These are phyloP conservation scores for Sporothrix pallida DNA, from an alignment of 2,329 filamentous ascomycete species.

Conservation along the genomic window DNA sequence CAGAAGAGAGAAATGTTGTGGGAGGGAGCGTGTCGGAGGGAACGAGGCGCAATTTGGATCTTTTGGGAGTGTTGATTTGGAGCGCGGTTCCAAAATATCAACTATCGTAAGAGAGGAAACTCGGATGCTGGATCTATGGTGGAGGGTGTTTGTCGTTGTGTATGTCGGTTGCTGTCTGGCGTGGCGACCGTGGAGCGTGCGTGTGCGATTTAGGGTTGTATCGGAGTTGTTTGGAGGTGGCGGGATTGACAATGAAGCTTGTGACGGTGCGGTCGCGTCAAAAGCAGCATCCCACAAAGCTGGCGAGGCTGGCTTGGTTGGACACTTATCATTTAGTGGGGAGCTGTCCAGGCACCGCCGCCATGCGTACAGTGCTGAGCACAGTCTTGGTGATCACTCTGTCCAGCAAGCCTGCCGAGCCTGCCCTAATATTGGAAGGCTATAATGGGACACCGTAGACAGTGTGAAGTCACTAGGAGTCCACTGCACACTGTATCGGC, in stretches of 20 bases:
- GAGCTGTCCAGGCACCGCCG: too few species aligned
- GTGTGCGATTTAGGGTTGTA: not conserved
- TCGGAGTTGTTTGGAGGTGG: not conserved
- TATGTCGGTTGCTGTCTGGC: not conserved
- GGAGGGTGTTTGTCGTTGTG: not conserved
- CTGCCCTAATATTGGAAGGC: too few species aligned
- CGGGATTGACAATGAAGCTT: conserved; percentile 7
- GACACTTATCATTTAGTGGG: too few species aligned
- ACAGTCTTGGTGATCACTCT: too few species aligned
- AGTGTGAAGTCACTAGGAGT: too few species aligned
- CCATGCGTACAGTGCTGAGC: too few species aligned
- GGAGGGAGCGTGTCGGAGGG: not conserved
- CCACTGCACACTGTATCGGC: too few species aligned
- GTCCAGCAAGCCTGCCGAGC: too few species aligned
- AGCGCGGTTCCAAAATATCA: not conserved
- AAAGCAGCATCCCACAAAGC: not conserved
- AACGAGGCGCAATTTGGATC: not conserved
- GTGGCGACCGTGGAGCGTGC: conserved; percentile 1
- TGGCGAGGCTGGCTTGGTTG: too few species aligned
- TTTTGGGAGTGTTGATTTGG: not conserved
- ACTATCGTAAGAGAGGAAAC: not conserved
- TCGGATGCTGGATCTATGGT: not conserved
- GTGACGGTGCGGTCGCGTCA: not conserved
- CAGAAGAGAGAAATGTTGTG: not conserved
- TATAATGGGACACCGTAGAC: too few species aligned